Conservation (phyloP, 2,329 filamentous ascomycete species). For the Chaetomium sp. region DNA sequence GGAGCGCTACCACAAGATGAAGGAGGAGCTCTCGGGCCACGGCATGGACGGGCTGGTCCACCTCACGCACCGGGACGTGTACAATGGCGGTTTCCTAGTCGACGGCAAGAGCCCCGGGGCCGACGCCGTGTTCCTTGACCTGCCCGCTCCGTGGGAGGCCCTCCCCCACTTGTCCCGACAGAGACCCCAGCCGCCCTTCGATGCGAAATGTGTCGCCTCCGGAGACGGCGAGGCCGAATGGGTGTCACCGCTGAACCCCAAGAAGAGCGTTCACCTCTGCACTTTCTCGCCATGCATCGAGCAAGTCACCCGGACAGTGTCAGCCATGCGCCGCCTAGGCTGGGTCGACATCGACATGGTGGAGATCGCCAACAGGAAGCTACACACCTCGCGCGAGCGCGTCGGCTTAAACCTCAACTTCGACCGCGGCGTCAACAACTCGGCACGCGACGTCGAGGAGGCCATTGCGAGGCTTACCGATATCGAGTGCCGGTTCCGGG, state of each 20-base stretch:
- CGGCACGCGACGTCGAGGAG: slow-evolving; percentile 75
- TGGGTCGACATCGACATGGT: slow-evolving; percentile 96
- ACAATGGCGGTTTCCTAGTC: slow-evolving; percentile 70
- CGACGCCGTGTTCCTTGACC: slow-evolving; percentile 74
- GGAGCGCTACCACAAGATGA: slow-evolving; percentile 68
- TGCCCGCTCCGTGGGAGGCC: slow-evolving; percentile 80
- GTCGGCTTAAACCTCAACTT: slow-evolving; percentile 66
- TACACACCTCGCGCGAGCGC: slow-evolving; percentile 81
- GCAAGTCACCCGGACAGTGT: slow-evolving; percentile 86
- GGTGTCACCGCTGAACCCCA: slow-evolving; percentile 68
- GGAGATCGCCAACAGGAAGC: slow-evolving; percentile 76
- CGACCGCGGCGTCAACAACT: slow-evolving; percentile 71
- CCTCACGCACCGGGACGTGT: slow-evolving; percentile 79
- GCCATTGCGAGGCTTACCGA: slow-evolving; percentile 72
- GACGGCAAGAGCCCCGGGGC: slow-evolving; percentile 62
- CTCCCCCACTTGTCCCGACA: slow-evolving; percentile 71
- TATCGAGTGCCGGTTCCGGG: slow-evolving; percentile 69
- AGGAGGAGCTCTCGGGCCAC: slow-evolving; percentile 69
- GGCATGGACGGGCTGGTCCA: slow-evolving; percentile 66
- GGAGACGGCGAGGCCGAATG: slow-evolving; percentile 43
- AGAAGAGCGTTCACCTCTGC: slow-evolving; percentile 76
- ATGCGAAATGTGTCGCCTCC: slow-evolving; percentile 28
- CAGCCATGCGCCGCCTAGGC: slow-evolving; percentile 74
- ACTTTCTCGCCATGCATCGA: slow-evolving; percentile 98
- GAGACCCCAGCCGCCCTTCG: slow-evolving; percentile 37